Base-by-base conservation (phyloP, 2,329 filamentous ascomycete species). In the Nemania diffusa region DNA sequence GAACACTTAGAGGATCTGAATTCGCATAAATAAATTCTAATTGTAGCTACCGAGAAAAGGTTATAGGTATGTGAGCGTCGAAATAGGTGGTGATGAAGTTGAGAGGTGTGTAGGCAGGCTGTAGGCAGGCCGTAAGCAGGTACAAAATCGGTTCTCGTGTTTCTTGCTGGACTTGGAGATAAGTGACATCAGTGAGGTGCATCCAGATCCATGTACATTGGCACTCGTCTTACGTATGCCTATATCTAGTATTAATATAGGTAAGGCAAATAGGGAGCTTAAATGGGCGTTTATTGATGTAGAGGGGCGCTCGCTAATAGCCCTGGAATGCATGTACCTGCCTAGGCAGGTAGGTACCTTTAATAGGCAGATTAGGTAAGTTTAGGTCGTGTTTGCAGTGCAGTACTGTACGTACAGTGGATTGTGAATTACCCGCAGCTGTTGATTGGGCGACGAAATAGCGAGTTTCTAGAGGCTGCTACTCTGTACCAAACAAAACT, bases 361-460 rank as follows among this genome's bases (percentile, higher is more conserved):
- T n/a, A n/a, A n/a, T n/a, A n/a, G 34, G 34, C 34, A 37, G 7
- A 37, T 37, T 37, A 37, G 34, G 34, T 37, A 37, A 37, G 34
- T 13, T 9, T 32, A 32, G 29, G 29, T 40, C 15, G 37, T 40
- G 37, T 40, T 40, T 40, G 17, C 37, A 40, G 37, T 40, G 11
- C 37, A 40, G 37, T 40, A 40, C 15, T 40, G 44, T 48, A 11
- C 44, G 44, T n/a, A 20, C 6, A 13, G 40, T 13, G 40, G n/a
- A 13, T 15, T 44, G 40, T 20, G n/a, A 44, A 20, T 51, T 26
- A 13, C 17, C 32, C 17, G 37, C 26, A 37, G 59, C n/a, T 26
- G 60, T 56, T 67, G 64, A 60, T 59, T 67, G 64, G 64, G 50
- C 42, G 64, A 67, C 50, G 15, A 55, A 22, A 17, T n/a, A 46